Evolutionary conservation across 2,329 filamentous ascomycete genomes (phyloP), one percentile per base, ranked within the genome.

Genomic region (Nannizziopsis barbatae): DNA sequence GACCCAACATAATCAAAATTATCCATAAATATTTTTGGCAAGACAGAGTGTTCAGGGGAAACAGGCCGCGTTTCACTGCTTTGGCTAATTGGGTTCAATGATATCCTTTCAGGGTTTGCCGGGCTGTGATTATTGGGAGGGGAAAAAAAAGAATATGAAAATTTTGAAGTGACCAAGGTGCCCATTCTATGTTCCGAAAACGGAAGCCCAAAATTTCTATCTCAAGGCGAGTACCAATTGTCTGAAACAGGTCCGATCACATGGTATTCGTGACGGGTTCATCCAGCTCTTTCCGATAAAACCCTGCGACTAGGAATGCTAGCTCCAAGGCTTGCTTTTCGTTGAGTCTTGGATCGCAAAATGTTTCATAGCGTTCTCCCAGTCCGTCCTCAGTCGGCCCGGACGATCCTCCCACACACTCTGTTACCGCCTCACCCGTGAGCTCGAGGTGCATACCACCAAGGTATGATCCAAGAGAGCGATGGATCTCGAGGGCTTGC

Each of bases 281-380:
- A 41, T 62, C 61, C 35, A 62, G 58, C 51, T 73, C 69, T 39
- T 74, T 71, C 10, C 77, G 68, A 59, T 80, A 92, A 60, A 89
- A 85, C 4, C 87, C 87, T 0, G 92, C 92, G 42, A 98, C 83
- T 60, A 96, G 68, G 65, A 98, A 98, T 0, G 92, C 89, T 64
- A 96, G 68, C 71, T 98, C 92, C 11, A 98, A 75, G 0, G 92
- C 89, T 72, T 98, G 92, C 71, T 96, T 95, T 75, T 96, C 92
- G 62, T 98, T 98, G 56, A 98, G 71, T 18, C 92, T 72, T 4
- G 92, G 92, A 65, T 98, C 92, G 65, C 92, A 98, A 72, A 90
- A 96, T 33, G 84, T 94, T 4, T 88, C 94, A 68, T 98, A 98
- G 60, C 95, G 89, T 55, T 87, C 77, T 2, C 83, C 83, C 58